Conservation (phyloP, 352 stramenopile species). For the Albugo laibachii region DNA sequence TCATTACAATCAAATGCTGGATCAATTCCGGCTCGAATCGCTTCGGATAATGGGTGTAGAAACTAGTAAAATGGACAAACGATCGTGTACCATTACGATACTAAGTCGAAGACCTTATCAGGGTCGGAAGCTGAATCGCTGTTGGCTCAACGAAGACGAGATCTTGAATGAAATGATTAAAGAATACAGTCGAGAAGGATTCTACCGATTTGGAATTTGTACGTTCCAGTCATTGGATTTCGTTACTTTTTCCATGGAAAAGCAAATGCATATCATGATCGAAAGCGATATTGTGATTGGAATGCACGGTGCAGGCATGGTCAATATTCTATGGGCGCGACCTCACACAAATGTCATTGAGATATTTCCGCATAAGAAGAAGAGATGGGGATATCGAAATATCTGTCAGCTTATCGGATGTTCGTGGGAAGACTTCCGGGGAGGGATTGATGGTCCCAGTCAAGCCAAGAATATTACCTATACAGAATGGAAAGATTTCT, state of each 20-base stretch:
- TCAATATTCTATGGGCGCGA: constrained; percentile 47
- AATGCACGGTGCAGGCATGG: constrained; percentile 65
- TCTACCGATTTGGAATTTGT: constrained; percentile 11
- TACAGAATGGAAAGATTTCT: constrained; percentile 30
- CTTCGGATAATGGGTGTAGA: constrained; percentile 5
- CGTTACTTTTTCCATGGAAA: constrained; percentile 20
- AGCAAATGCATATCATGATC: constrained; percentile 44
- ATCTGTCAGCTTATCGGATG: constrained; percentile 53
- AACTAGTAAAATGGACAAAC: background rate
- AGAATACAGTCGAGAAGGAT: constrained; percentile 4
- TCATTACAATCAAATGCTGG: constrained; percentile 23
- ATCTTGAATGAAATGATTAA: constrained; percentile 18
- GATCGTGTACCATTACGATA: constrained; percentile 18
- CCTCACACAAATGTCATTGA: constrained; percentile 29
- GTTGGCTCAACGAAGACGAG: constrained; percentile 48
- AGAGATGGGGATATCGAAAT: constrained; percentile 55
- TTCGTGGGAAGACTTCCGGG: constrained; percentile 26
- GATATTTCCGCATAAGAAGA: constrained; percentile 36
- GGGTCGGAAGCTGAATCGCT: constrained; percentile 26
- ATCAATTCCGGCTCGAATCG: constrained; percentile 18
- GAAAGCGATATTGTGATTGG: constrained; percentile 58
- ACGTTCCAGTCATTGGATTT: constrained; percentile 32
- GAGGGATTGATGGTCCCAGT: constrained; percentile 16
- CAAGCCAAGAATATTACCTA: constrained; percentile 30
- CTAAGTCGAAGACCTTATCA: constrained; percentile 29